Conservation (phyloP, 164 flowering plant genomes). For the Stephania yunnanensis region DNA sequence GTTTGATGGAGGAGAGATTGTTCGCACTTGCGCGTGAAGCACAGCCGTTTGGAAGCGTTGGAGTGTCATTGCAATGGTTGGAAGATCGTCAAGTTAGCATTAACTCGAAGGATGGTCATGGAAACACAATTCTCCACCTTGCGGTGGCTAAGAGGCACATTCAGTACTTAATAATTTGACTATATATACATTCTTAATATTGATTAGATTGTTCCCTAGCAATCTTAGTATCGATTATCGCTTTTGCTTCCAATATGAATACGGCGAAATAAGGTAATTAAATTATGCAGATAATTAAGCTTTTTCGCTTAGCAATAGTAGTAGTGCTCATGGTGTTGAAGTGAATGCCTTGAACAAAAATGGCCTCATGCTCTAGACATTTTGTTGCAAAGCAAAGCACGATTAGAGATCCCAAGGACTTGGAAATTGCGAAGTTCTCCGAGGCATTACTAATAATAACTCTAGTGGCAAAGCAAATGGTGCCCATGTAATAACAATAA, state of each 20-base stretch:
- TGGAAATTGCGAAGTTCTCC: not conserved
- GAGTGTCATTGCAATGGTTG: no score
- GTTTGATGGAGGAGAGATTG: conserved; percentile 16
- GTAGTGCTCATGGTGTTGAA: not conserved
- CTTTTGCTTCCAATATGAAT: no score
- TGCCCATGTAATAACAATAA: not conserved
- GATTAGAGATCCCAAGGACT: not conserved
- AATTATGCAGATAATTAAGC: not conserved
- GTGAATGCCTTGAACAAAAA: not conserved
- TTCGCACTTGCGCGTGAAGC: conserved; percentile 15
- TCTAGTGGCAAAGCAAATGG: not conserved
- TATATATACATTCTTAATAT: no score
- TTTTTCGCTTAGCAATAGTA: not conserved
- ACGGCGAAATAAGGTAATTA: not conserved
- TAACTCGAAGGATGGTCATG: no score
- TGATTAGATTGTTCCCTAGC: no score
- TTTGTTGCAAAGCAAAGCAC: not conserved
- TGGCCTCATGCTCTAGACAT: not conserved
- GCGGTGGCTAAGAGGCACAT: no score
- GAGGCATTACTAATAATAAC: not conserved
- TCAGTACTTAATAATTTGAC: no score
- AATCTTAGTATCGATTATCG: no score
- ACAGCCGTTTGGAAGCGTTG: not conserved
- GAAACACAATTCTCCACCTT: no score
- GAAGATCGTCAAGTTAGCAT: no score